Evolutionary conservation across 495 filamentous ascomycete genomes (phyloP), one percentile per base, ranked within the genome.

Genomic region (Hypoxylon subgilvum): DNA sequence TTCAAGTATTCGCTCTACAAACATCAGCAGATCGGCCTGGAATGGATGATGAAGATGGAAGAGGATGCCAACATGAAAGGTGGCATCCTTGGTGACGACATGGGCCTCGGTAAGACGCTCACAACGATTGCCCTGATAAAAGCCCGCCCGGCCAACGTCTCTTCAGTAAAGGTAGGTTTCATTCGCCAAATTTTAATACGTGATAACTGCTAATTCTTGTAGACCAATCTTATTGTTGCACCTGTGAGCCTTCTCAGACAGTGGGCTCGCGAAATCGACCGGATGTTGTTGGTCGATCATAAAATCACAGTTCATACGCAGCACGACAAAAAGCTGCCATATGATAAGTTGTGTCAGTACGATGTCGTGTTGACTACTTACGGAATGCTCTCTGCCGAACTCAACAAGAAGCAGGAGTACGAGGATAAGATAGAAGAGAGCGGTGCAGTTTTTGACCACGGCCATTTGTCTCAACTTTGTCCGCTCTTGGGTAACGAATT

Each of bases 311-410:
- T 88, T 0, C 83, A 79, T 49, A 81, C 90, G 36, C 81, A 88
- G 36, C 89, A 96, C 61, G 75, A 74, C 9, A 57, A 76, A 79
- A 22, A 71, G 68, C 10, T 18, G 8, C 3, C 27, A 1, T 44
- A 25, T 28, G 10, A 72, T 8, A 78, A 83, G 6, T 68, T 97
- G 9, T 78, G 81, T 32, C 72, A 71, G 3, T 88, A 84, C 63
- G 93, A 97, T 69, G 85, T 96, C n/a, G 88, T 97, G 6, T 76
- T 97, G 30, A 96, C 93, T 0, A 96, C 91, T 0, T 97, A 88
- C 65, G 93, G 93, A 22, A 92, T 85, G 0, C 64, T 97, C 17
- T 83, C 79, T 2, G 77, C 84, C 0, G 91, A 96, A 63, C 74
- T 84, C 50, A 88, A 86, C 63, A 79, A 80, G 12, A 67, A 70